Percentiles rank a stretch among this genome's conserved stretches.
phyloP scores from a whole-genome alignment of 257 asterid species.

The Paraleonurus japonicus region DNA sequence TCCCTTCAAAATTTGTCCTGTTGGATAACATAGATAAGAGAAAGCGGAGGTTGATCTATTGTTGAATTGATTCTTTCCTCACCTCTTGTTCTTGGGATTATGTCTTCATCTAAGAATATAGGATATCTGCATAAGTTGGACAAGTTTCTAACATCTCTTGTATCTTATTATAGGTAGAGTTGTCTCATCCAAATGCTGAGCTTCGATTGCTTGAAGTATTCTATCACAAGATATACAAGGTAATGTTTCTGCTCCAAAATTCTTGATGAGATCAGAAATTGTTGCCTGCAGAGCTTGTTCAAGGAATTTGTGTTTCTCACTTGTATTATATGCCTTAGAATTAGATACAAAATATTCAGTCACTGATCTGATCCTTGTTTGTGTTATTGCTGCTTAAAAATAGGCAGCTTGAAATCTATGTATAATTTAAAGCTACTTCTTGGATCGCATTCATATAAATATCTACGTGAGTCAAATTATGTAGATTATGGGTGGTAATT shows the following conservation, averaged over 20 bases:
- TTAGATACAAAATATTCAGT: conserved; percentile 2
- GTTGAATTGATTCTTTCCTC: neutral
- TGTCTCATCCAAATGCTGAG: conserved; percentile 66
- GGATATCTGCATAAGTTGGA: conserved; percentile 18
- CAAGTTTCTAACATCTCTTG: conserved; percentile 18
- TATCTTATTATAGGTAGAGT: conserved; percentile 47
- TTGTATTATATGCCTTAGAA: neutral
- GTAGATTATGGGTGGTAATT: conserved; percentile 1
- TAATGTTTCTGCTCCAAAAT: conserved; percentile 25
- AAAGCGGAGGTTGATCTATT: neutral
- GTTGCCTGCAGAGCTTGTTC: conserved; percentile 4
- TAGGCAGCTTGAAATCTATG: conserved; percentile 3
- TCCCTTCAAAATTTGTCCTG: neutral
- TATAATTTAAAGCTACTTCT: neutral
- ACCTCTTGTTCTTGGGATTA: neutral
- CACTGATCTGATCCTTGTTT: neutral
- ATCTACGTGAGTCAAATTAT: conserved; percentile 4
- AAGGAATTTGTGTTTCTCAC: neutral
- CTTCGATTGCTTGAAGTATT: conserved; percentile 70
- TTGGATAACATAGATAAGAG: neutral
- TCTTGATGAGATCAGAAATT: conserved; percentile 20
- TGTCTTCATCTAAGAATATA: neutral
- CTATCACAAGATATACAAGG: conserved; percentile 71
- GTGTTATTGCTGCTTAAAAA: conserved; percentile 3
- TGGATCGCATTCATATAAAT: neutral